A percentile compares a stretch with the other conserved stretches of the same genome.
These are phyloP conservation scores for Aspergillus sp. DNA, from an alignment of 2,329 filamentous ascomycete species.

Conservation along the genomic window DNA sequence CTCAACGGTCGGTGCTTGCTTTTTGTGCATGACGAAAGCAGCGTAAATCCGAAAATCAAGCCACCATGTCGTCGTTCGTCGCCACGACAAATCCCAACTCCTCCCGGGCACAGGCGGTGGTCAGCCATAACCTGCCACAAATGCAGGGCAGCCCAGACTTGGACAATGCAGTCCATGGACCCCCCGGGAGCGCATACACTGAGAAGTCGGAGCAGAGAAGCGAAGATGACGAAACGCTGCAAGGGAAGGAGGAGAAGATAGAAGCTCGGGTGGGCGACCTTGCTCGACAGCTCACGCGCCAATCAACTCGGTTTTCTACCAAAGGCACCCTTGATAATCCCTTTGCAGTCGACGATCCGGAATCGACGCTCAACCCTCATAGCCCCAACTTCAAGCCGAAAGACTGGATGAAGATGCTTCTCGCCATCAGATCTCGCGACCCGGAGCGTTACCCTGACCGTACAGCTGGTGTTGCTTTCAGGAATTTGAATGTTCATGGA, in stretches of 20 bases:
- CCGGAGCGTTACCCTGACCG: slow-evolving; percentile 20
- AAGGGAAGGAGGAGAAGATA: slow-evolving; percentile 9
- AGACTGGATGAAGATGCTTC: slow-evolving; percentile 26
- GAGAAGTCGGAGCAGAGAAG: slow-evolving; percentile 12
- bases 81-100: slow-evolving; percentile 14
- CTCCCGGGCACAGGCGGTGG: slow-evolving; percentile 16
- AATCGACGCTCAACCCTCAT: slow-evolving; percentile 22
- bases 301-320: slow-evolving; percentile 23
- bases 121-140: slow-evolving; percentile 18
- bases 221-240: slow-evolving; percentile 18
- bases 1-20: neutral
- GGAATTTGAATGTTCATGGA: slow-evolving; percentile 65
- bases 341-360: slow-evolving; percentile 19
- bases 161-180: slow-evolving; percentile 5
- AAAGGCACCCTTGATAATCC: slow-evolving; percentile 21
- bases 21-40: neutral
- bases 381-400: slow-evolving; percentile 23
- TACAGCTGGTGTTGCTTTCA: slow-evolving; percentile 63
- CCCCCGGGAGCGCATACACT: neutral
- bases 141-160: slow-evolving; percentile 9
- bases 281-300: slow-evolving; percentile 23
- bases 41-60: neutral
- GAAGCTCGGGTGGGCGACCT: slow-evolving; percentile 15
- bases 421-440: slow-evolving; percentile 23
- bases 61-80: slow-evolving; percentile 20